Evolutionary conservation across 805 yeast genomes (phyloP).

Genomic region (Kluyveromyces nonfermentans): DNA sequence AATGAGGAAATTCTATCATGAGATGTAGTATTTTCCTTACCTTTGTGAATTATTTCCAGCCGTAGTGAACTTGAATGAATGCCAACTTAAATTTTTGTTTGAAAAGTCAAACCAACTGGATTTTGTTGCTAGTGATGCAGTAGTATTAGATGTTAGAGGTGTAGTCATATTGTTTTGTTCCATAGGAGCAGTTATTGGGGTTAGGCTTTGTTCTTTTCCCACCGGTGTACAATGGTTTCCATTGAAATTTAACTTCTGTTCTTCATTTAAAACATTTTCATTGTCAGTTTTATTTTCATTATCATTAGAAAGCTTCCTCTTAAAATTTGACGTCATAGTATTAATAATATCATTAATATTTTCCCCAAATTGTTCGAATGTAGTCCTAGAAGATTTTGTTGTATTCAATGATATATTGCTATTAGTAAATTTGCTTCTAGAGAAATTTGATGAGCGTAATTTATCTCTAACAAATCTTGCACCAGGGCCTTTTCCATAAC

Average conservation of each 20-base stretch:
- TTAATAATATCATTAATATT: background rate
- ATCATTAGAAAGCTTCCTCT: background rate
- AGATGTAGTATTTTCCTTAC: background rate
- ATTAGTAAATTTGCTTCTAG: background rate
- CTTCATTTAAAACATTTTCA: background rate
- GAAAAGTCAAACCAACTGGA: constrained; percentile 3
- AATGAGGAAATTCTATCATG: too few relatives aligned
- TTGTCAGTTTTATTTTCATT: background rate
- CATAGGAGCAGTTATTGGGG: background rate
- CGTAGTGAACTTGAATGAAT: background rate
- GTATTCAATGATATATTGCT: background rate
- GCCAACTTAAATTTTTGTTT: background rate
- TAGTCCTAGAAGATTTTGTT: background rate
- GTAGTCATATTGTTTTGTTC: background rate
- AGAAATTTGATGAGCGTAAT: background rate
- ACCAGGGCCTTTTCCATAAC: constrained; percentile 4
- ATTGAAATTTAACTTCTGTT: background rate
- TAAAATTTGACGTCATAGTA: background rate
- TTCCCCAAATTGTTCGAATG: background rate
- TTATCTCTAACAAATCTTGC: constrained; percentile 1
- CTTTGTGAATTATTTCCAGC: background rate
- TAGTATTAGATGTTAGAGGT: constrained; percentile 1
- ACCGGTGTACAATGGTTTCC: background rate
- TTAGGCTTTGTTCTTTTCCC: background rate
- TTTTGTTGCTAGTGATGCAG: background rate